Evolutionary conservation across 1,139 yeast species (phyloP), one percentile per base, ranked within the genome.

Genomic region (Sugiyamaella castrensis): DNA sequence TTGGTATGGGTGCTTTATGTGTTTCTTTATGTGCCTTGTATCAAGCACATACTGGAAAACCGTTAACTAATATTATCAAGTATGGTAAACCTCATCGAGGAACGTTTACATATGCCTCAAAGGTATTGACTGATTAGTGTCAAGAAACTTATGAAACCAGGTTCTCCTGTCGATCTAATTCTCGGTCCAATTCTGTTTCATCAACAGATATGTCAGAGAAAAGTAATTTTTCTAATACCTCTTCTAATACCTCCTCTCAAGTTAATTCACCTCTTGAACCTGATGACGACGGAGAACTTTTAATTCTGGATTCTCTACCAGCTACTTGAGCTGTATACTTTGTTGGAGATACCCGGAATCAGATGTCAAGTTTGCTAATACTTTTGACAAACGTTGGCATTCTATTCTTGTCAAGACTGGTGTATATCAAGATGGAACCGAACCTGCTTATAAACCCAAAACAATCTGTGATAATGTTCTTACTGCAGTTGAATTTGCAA

Each of bases 281-380:
- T 59, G 58, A 40, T 13, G 31, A 48, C 41, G 50, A 48, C n/a
- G 41, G 47, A 5, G 51, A 44, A 19, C 53, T 50, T 37, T 52
- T 42, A 15, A 52, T 53, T 29, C 45, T 46, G 15, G 56, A 59
- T 30, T 53, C 82, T 55, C 72, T 85, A 55, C 94, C 94, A 10
- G 89, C 91, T 10, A 89, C 92, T 1, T 82, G 88, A 5, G 84
- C 92, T 0, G 94, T 86, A 15, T 87, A 86, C 67, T 87, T 87
- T 71, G 94, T 87, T 43, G 95, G 95, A 58, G 95, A 87, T 65
- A 87, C 95, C 95, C 95, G 12, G 95, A 86, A 67, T 83, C 91
- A 4, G 95, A 87, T 68, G 86, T 87, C 56, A 75, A 94, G 64
- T 87, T 87, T 69, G 95, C 95, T 47, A 87, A 87, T 70, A 81